Percentiles rank a stretch among this genome's conserved stretches.
These are phyloP conservation scores for Exophiala bonariae DNA, from an alignment of 2,329 filamentous ascomycete species.

Conservation along the genomic window DNA sequence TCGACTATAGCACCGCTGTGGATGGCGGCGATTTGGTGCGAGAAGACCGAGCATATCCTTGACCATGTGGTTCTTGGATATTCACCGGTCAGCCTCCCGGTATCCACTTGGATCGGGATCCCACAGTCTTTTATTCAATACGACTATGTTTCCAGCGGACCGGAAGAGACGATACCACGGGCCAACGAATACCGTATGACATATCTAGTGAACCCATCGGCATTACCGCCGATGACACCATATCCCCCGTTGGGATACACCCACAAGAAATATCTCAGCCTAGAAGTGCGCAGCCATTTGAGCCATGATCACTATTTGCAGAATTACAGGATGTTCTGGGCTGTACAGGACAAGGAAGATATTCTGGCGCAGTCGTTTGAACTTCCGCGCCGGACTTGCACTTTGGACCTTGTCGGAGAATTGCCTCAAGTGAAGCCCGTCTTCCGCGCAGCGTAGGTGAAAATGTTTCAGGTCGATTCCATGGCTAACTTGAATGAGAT, in stretches of 20 bases:
- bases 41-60: conserved; percentile 6
- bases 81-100: conserved; percentile 18
- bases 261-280: conserved; percentile 16
- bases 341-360: conserved; percentile 12
- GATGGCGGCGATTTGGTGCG: conserved; percentile 13
- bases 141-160: conserved; percentile 11
- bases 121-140: conserved; percentile 26
- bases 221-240: conserved; percentile 12
- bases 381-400: conserved; percentile 1
- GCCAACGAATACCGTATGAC: conserved; percentile 17
- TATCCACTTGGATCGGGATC: conserved; percentile 24
- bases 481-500: conserved; percentile 6
- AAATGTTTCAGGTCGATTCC: conserved; percentile 1
- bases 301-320: conserved; percentile 16
- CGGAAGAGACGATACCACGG: conserved; percentile 10
- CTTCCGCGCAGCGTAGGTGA: conserved; percentile 6
- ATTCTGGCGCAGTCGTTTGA: conserved; percentile 1
- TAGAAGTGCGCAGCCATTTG: conserved; percentile 19
- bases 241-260: conserved; percentile 24
- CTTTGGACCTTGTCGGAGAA: neutral
- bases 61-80: conserved; percentile 1
- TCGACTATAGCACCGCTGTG: conserved; percentile 14
- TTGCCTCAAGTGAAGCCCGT: conserved; percentile 1
- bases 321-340: conserved; percentile 25
- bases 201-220: conserved; percentile 17